Evolutionary conservation across 345 rosid genomes (phyloP).

Genomic region (Moringa oleifera): DNA sequence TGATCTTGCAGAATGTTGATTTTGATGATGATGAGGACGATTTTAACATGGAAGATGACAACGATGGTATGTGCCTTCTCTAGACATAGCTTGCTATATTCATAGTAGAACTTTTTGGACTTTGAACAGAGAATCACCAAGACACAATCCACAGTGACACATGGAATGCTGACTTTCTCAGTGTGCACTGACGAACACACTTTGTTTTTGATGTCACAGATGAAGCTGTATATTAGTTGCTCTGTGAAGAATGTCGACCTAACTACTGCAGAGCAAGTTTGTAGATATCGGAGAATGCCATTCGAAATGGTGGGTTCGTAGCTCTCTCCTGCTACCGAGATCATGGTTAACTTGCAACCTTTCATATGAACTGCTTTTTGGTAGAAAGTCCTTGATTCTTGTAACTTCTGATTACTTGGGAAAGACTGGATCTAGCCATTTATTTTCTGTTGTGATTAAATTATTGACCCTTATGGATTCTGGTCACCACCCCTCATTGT

Average conservation of each 20-base stretch:
- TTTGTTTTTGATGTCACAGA: conserved; percentile 21
- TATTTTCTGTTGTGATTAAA: too few relatives aligned
- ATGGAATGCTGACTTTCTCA: background rate
- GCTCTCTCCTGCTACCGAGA: too few relatives aligned
- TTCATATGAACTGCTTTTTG: too few relatives aligned
- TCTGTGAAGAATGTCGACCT: background rate
- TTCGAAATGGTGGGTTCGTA: background rate
- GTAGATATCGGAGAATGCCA: background rate
- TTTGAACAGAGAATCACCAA: background rate
- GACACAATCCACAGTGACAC: background rate
- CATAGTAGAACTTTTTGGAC: background rate
- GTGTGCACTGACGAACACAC: too few relatives aligned
- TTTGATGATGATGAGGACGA: conserved; percentile 55
- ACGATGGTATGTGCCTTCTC: conserved; percentile 29
- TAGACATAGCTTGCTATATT: background rate
- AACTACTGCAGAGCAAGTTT: background rate
- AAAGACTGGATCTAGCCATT: too few relatives aligned
- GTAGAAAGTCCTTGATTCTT: too few relatives aligned
- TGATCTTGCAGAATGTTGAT: conserved; percentile 30
- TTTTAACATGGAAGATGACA: conserved; percentile 35
- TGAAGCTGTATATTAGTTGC: conserved; percentile 25
- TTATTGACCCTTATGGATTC: too few relatives aligned
- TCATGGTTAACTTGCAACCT: too few relatives aligned
- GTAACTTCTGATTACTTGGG: too few relatives aligned
- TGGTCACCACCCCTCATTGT: too few relatives aligned